Evolutionary conservation across 768 basidiomycete genomes (phyloP), one percentile per base, ranked within the genome.

Genomic region (Suillus alpinus): DNA sequence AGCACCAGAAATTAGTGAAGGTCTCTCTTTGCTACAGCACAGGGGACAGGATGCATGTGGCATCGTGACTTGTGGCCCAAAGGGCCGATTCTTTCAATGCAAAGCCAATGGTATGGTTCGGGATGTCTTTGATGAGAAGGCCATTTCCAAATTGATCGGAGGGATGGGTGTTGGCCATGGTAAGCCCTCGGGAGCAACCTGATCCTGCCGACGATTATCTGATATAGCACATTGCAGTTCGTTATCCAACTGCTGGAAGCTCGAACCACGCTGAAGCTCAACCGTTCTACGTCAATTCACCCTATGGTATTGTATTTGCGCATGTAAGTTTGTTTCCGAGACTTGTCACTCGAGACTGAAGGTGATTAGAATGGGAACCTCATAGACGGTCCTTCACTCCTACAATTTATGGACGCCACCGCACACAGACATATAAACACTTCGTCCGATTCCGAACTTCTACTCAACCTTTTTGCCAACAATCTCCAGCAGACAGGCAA

Each of bases 221-320:
- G 65, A 23, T 64, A 57, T 39, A 29, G 12, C 32, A 23, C 36
- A 52, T 63, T 29, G 66, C 7, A 98, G 97, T 96, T 58, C 87
- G 97, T 60, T 98, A 99, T 76, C 97, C 97, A 10, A 98, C 97
- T 62, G 97, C 97, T 57, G 97, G 97, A 55, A 94, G 94, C 70
- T 97, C 94, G 61, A 92, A 95, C 60, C 92, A 97, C 66, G 89
- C 96, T 12, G 97, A 99, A 73, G 95, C 97, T 8, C 97, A 99
- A 71, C 97, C 97, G 1, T 99, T 99, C 82, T 99, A 99, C 72
- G 97, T 99, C 68, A 99, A 99, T 78, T 96, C 95, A n/a, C 97
- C 97, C 3, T 99, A 98, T 73, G 97, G 97, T 56, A 96, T 99
- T 70, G 94, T 95, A 63, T 91, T 99, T 71, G 97, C 93, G 20